A percentile compares a stretch with the other conserved stretches of the same genome.
phyloP scores from a whole-genome alignment of 192 early-diverging fungal genomes.

The Umbelopsis isabellina region DNA sequence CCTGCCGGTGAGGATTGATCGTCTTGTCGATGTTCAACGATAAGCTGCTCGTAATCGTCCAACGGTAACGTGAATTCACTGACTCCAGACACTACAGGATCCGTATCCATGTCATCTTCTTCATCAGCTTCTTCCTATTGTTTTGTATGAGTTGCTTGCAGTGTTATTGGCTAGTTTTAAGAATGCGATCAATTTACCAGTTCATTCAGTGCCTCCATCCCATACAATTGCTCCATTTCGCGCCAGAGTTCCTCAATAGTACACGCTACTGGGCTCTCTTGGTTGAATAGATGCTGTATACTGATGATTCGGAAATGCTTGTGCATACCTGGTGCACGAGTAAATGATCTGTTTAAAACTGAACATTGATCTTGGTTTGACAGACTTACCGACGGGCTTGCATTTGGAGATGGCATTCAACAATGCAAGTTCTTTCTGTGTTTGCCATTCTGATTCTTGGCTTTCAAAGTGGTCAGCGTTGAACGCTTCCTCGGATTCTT shows the following conservation, averaged over 20 bases:
- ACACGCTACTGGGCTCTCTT: slow-evolving; percentile 40
- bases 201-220: slow-evolving; percentile 51
- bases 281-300: slow-evolving; percentile 53
- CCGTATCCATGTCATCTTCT: slow-evolving; percentile 28
- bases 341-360: not conserved
- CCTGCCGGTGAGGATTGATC: slow-evolving; percentile 33
- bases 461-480: slow-evolving; percentile 15
- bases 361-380: not conserved
- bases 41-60: slow-evolving; percentile 51
- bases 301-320: slow-evolving; percentile 60
- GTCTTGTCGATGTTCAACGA: slow-evolving; percentile 48
- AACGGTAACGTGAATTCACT: slow-evolving; percentile 52
- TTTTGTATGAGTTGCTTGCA: not conserved
- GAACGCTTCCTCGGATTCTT: slow-evolving; percentile 5
- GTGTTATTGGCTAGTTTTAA: not conserved
- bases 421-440: slow-evolving; percentile 52
- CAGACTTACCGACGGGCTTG: slow-evolving; percentile 54
- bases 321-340: slow-evolving; percentile 46
- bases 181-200: slow-evolving; percentile 32
- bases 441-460: slow-evolving; percentile 46
- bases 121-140: slow-evolving; percentile 47
- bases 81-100: not conserved
- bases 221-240: slow-evolving; percentile 47
- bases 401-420: slow-evolving; percentile 49
- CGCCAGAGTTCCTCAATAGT: slow-evolving; percentile 53